Percentiles rank a stretch among this genome's conserved stretches.
phyloP scores from a whole-genome alignment of 2,329 filamentous ascomycete species.

The Penicillium decumbens region DNA sequence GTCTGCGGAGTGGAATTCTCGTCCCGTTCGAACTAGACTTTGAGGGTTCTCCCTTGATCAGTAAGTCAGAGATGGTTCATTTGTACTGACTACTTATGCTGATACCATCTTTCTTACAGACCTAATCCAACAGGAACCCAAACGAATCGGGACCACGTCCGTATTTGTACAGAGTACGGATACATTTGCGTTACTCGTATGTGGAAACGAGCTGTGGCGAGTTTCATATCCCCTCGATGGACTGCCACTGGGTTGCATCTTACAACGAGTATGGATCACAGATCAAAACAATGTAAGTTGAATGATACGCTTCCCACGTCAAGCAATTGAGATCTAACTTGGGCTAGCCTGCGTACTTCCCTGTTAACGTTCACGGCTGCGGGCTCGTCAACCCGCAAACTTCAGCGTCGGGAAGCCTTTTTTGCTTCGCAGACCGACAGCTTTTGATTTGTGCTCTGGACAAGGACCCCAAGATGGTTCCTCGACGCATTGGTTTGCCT shows the following conservation, averaged over 20 bases:
- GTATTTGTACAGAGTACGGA: slow-evolving; percentile 33
- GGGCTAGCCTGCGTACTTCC: slow-evolving; percentile 37
- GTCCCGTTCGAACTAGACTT: slow-evolving; percentile 35
- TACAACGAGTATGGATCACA: slow-evolving; percentile 40
- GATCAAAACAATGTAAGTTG: slow-evolving; percentile 41
- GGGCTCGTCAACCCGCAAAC: slow-evolving; percentile 30
- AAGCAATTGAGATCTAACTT: slow-evolving; percentile 13
- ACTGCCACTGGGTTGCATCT: slow-evolving; percentile 23
- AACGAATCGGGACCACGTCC: slow-evolving; percentile 36
- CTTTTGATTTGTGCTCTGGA: slow-evolving; percentile 49
- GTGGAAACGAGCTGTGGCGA: slow-evolving; percentile 39
- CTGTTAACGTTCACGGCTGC: slow-evolving; percentile 34
- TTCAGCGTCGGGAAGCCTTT: slow-evolving; percentile 30
- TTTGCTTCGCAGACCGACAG: slow-evolving; percentile 46
- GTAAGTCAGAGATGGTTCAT: slow-evolving; percentile 24
- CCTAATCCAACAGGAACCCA: slow-evolving; percentile 23
- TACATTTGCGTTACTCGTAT: slow-evolving; percentile 32
- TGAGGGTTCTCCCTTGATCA: slow-evolving; percentile 19
- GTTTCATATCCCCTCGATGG: slow-evolving; percentile 27
- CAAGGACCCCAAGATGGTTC: slow-evolving; percentile 38
- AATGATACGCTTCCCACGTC: background rate
- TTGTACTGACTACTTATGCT: background rate
- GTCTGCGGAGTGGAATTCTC: slow-evolving; percentile 44
- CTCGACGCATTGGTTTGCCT: slow-evolving; percentile 38
- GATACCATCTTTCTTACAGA: background rate